Base-by-base conservation (phyloP, 305 asterid genomes). In the Andrographis paniculata region DNA sequence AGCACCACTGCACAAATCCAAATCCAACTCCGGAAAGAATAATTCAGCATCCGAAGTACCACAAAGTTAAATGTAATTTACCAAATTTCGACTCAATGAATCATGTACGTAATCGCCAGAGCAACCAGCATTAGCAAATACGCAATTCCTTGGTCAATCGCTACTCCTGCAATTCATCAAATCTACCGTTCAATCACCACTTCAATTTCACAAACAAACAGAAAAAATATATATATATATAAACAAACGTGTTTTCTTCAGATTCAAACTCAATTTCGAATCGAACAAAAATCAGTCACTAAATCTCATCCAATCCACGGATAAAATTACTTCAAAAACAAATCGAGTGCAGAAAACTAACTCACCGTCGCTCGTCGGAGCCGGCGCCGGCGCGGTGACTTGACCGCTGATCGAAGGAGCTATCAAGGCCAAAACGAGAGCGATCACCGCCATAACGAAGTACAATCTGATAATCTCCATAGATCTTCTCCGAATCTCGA, bases 351-450 rank as follows among this genome's bases (percentile, higher is more conserved):
- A 20, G 28, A 1, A 20, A 13, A 9, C 13, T 1, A 16, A 59
- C 58, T 17, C 1, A 78, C 88, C 93, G 27, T 76, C 83, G 62
- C 64, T 73, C 11, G 86, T 14, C 19, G 88, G 78, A 17, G 81
- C 55, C 19, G 88, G 78, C 18, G 81, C 58, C 17, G 75, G 81
- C 20, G 14, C 60, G 17, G 67, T 27, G 11, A 19, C 61, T 48
- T 72, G 76, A 38, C 48, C 85, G 56, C 45, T 67, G 52, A 61
- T 58, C 1, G 74, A 67, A 61, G 85, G 80, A 59, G 58, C 41
- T 3, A 52, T 14, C 51, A 69, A 56, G 39, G 63, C 66, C 48
- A 76, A 42, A 44, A 66, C 49, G 46, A 80, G 59, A 36, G 61
- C 71, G n/a, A 71, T 33, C 39, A 74, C 42, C 24, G 59, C 19